Base-by-base conservation (phyloP, 2,329 filamentous ascomycete species). In the Thelonectria rubi region DNA sequence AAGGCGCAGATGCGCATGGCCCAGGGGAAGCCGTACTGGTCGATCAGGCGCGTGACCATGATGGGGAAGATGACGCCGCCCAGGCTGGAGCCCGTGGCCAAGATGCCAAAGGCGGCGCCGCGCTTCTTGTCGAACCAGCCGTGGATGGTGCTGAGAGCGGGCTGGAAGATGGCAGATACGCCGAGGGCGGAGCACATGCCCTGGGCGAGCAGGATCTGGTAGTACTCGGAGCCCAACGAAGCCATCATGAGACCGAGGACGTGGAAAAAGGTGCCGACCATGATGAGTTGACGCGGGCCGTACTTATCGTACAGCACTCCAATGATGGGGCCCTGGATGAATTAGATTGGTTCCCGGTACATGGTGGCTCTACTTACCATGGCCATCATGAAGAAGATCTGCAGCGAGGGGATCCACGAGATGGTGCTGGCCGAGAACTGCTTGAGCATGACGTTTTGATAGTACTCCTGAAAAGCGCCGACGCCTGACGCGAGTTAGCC, bases 211-310 rank as follows among this genome's bases (percentile, higher is more conserved):
- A 81, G 67, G n/a, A 81, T 75, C 42, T 81, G 79, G 46, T 76
- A 80, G 62, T 80, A 81, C 21, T 78, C 52, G 0, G 61, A 74
- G 2, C 71, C 70, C 11, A 90, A 72, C 5, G 80, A 84, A 0
- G 84, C 80, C 86, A 89, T 88, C 85, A 90, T 88, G 2, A 90
- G 69, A 3, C 85, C 83, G 54, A 89, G 84, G 10, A 90, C 81
- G 56, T 88, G 84, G 20, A 87, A 71, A 48, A 88, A 77, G 0
- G 81, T 82, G 6, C 86, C 86, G 15, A 75, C 69, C 0, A 85
- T 45, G 0, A 89, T 71, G 0, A 91, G 76, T 40, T 78, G 81
- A n/a, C 83, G 81, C 0, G 88, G 87, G 0, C 89, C 89, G 58
- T 86, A 85, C 58, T 81, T 84, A 69, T 92, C 90, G 65, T 84